Conservation (phyloP, 129 eudicot species). For the Lactuca saligna region DNA sequence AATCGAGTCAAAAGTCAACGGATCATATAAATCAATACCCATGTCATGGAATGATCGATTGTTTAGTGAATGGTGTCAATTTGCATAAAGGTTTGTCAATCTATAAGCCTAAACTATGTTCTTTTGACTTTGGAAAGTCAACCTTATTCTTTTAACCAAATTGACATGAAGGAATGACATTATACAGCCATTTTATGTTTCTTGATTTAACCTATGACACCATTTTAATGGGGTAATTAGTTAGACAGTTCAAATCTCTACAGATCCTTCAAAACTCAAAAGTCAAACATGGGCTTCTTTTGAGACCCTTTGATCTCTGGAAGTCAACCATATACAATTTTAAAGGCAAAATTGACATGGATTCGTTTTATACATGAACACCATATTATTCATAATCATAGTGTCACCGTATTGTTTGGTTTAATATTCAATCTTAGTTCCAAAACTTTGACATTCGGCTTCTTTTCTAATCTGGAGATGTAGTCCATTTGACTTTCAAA, state of each 20-base stretch:
- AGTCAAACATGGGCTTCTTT: constrained; percentile 10
- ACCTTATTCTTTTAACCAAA: not conserved
- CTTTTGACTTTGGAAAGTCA: constrained; percentile 7
- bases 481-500: constrained; percentile 12
- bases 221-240: not conserved
- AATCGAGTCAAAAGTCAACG: constrained; percentile 16
- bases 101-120: constrained; percentile 1
- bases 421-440: not conserved
- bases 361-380: not conserved
- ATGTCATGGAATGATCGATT: not conserved
- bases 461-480: not conserved
- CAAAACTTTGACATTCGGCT: not conserved
- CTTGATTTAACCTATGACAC: not conserved
- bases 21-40: not conserved
- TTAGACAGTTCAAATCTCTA: not conserved
- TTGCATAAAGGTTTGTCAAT: constrained; percentile 25
- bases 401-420: not conserved
- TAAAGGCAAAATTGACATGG: not conserved
- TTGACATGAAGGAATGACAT: not conserved
- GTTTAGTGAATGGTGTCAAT: constrained; percentile 1
- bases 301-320: constrained; percentile 2
- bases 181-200: not conserved
- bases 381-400: constrained; percentile 1
- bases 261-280: constrained; percentile 3
- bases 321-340: constrained; percentile 7